Percentiles rank a stretch among this genome's conserved stretches.
These are phyloP conservation scores for Leccinum longicurvipes DNA, from an alignment of 768 basidiomycete genomes.

Conservation along the genomic window DNA sequence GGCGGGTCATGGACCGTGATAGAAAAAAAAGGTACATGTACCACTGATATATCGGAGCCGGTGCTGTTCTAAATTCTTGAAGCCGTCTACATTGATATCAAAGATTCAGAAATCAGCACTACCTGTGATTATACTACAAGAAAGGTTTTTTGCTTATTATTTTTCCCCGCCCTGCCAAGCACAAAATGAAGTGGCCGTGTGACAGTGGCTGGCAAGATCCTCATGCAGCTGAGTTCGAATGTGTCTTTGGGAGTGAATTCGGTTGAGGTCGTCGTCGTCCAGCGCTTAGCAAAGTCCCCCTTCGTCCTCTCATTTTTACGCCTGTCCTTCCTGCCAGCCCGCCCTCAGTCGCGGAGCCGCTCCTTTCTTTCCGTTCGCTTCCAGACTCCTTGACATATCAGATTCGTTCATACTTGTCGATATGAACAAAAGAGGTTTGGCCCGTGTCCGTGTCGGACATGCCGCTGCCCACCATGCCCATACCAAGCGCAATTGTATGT, in stretches of 20 bases:
- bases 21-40: neutral
- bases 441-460: slow-evolving; percentile 23
- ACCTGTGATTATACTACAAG: too few relatives aligned
- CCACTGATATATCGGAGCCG: neutral
- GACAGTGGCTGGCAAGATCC: slow-evolving; percentile 12
- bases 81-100: neutral
- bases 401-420: neutral
- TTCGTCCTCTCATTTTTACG: slow-evolving; percentile 14
- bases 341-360: slow-evolving; percentile 26
- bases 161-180: slow-evolving; percentile 1
- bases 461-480: slow-evolving; percentile 18
- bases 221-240: slow-evolving; percentile 29
- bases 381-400: slow-evolving; percentile 2
- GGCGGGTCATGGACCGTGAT: too few relatives aligned
- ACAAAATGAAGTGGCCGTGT: neutral
- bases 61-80: neutral
- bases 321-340: slow-evolving; percentile 20
- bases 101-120: too few relatives aligned
- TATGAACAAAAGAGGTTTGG: slow-evolving; percentile 31
- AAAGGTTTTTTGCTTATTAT: neutral
- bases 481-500: slow-evolving; percentile 29
- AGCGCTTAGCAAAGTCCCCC: neutral
- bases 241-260: neutral
- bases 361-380: slow-evolving; percentile 22
- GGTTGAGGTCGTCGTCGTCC: slow-evolving; percentile 10